These are phyloP conservation scores for Cystobasidium slooffiae DNA, from an alignment of 1,284 basidiomycete species.

Conservation along the genomic window DNA sequence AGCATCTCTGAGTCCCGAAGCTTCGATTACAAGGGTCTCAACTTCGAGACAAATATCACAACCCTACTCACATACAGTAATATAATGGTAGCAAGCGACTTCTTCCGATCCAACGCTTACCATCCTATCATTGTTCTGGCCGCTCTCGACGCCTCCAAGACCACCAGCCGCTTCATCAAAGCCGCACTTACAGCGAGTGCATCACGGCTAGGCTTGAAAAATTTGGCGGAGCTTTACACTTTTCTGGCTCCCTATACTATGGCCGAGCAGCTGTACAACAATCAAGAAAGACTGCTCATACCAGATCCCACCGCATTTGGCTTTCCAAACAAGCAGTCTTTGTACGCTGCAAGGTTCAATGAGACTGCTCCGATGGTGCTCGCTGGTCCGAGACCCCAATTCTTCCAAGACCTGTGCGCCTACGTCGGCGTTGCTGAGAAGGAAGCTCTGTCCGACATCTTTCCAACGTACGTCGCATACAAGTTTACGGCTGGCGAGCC, in stretches of 20 bases:
- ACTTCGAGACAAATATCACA: constrained; percentile 75
- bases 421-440: constrained; percentile 63
- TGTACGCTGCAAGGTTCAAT: constrained; percentile 26
- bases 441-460: constrained; percentile 68
- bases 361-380: constrained; percentile 24
- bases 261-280: constrained; percentile 15
- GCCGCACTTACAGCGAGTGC: constrained; percentile 69
- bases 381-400: constrained; percentile 47
- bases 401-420: constrained; percentile 69
- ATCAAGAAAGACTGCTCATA: constrained; percentile 27
- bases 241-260: constrained; percentile 75
- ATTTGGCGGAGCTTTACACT: constrained; percentile 71
- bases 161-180: constrained; percentile 68
- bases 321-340: constrained; percentile 28
- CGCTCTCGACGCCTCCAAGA: constrained; percentile 52
- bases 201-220: constrained; percentile 69
- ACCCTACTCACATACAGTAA: constrained; percentile 69
- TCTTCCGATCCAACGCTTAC: constrained; percentile 80
- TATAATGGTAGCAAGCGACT: constrained; percentile 78
- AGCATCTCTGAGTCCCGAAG: constrained; percentile 38
- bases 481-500: constrained; percentile 62
- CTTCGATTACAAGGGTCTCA: constrained; percentile 57
- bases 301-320: constrained; percentile 43
- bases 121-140: constrained; percentile 79
- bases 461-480: constrained; percentile 72